phyloP scores from a whole-genome alignment of 805 yeast genomes.

The Nakazawaea ambrosiae region DNA sequence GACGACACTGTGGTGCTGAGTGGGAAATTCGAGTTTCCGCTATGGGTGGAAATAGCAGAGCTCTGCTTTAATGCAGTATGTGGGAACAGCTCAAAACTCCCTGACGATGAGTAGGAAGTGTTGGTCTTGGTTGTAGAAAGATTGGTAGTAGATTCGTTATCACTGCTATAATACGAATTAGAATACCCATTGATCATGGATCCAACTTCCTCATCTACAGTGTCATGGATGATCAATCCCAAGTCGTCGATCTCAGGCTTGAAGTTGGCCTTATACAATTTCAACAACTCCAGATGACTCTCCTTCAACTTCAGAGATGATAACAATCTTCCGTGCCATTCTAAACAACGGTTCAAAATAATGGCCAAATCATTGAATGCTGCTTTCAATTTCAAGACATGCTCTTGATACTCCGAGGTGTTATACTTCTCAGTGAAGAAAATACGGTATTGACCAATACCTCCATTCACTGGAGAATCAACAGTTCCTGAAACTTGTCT shows the following conservation, averaged over 20 bases:
- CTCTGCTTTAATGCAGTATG: too few relatives aligned
- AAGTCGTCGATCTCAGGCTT: conserved; percentile 48
- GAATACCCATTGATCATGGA: conserved; percentile 2
- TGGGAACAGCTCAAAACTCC: background rate
- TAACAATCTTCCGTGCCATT: conserved; percentile 54
- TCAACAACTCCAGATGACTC: conserved; percentile 62
- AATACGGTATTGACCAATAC: conserved; percentile 74
- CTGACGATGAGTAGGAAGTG: conserved; percentile 4
- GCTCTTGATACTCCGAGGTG: conserved; percentile 15
- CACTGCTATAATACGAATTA: conserved; percentile 14
- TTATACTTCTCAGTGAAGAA: conserved; percentile 44
- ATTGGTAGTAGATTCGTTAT: conserved; percentile 16
- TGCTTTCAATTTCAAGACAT: conserved; percentile 25
- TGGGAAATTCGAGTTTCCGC: too few relatives aligned
- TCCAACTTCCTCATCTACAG: conserved; percentile 6
- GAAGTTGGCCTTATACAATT: conserved; percentile 62
- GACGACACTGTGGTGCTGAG: background rate
- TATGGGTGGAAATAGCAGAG: too few relatives aligned
- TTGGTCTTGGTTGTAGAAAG: conserved; percentile 18
- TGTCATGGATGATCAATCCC: conserved; percentile 17
- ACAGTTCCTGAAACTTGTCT: conserved; percentile 78
- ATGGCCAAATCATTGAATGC: conserved; percentile 65
- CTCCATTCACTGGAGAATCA: conserved; percentile 90
- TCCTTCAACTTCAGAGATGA: conserved; percentile 48
- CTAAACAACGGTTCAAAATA: conserved; percentile 59